Evolutionary conservation across 805 yeast species (phyloP).

Genomic region (Candida jianshihensis): DNA sequence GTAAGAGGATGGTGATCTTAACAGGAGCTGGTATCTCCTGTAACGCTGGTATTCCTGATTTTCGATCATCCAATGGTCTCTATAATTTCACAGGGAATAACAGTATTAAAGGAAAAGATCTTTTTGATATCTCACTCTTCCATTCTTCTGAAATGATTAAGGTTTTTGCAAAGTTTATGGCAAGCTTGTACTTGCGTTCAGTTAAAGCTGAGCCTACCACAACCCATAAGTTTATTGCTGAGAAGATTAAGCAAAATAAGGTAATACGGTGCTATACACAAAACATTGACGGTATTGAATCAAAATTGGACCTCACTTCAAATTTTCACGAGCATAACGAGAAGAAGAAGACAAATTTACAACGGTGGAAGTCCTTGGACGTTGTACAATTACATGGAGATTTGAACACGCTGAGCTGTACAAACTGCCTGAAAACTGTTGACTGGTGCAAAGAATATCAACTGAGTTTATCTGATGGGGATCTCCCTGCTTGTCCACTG

Average conservation of each 20-base stretch:
- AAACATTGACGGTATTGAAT: slow-evolving; percentile 86
- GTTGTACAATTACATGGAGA: slow-evolving; percentile 93
- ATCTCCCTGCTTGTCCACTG: slow-evolving; percentile 67
- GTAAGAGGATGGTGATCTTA: slow-evolving; percentile 51
- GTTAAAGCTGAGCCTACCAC: slow-evolving; percentile 69
- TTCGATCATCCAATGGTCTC: slow-evolving; percentile 77
- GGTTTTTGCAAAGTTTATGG: slow-evolving; percentile 88
- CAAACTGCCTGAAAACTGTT: slow-evolving; percentile 51
- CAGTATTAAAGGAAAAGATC: slow-evolving; percentile 78
- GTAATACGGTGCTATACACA: slow-evolving; percentile 87
- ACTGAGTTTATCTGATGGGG: slow-evolving; percentile 47
- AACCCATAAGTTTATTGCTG: slow-evolving; percentile 65
- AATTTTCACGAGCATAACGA: slow-evolving; percentile 35
- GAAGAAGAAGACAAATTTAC: slow-evolving; percentile 15
- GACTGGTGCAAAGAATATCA: slow-evolving; percentile 56
- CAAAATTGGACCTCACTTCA: slow-evolving; percentile 51
- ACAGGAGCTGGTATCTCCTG: slow-evolving; percentile 98
- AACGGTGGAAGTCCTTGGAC: slow-evolving; percentile 55
- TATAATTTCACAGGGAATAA: slow-evolving; percentile 41
- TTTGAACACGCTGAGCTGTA: slow-evolving; percentile 68
- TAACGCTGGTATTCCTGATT: slow-evolving; percentile 96
- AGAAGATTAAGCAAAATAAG: slow-evolving; percentile 43
- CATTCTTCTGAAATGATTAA: slow-evolving; percentile 56
- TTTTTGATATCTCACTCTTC: slow-evolving; percentile 82
- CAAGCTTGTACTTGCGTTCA: slow-evolving; percentile 60